Percentiles rank a stretch among this genome's conserved stretches.
phyloP scores from a whole-genome alignment of 345 rosid species.

The Eucalyptus sideroxylon region DNA sequence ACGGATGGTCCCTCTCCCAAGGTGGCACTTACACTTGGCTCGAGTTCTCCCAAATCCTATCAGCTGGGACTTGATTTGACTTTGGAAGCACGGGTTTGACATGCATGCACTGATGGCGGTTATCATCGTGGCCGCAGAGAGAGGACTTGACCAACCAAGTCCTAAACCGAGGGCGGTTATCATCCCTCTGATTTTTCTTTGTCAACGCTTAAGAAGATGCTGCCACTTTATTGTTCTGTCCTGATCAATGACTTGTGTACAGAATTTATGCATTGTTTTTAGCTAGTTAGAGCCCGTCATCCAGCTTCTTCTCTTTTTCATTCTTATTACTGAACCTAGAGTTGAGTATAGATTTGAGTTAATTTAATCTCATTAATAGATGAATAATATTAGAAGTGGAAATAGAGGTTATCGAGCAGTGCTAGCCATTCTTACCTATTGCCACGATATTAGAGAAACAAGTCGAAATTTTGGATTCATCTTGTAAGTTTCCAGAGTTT shows the following conservation, averaged over 20 bases:
- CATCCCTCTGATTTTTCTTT: no score
- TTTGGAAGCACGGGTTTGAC: neutral
- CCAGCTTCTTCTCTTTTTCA: neutral
- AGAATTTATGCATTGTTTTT: neutral
- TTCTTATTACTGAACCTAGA: neutral
- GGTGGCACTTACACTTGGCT: neutral
- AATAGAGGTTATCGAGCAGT: conserved; percentile 66
- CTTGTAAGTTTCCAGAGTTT: conserved; percentile 48
- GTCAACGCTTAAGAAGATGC: neutral
- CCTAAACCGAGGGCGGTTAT: no score
- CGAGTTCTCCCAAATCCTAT: neutral
- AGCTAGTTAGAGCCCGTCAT: conserved; percentile 12
- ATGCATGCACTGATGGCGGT: neutral
- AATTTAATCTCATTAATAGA: conserved; percentile 11
- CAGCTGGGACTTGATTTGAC: neutral
- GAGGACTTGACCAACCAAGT: neutral
- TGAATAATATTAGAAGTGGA: conserved; percentile 38
- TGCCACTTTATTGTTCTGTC: neutral
- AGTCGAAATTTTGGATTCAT: conserved; percentile 76
- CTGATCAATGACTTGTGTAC: neutral
- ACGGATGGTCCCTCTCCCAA: neutral
- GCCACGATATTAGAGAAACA: conserved; percentile 22
- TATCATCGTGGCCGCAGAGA: neutral
- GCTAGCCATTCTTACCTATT: conserved; percentile 59
- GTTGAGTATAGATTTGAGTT: neutral